A percentile compares a stretch with the other conserved stretches of the same genome.
These are phyloP conservation scores for Xerocomellus intermedius DNA, from an alignment of 768 basidiomycete species.

Conservation along the genomic window DNA sequence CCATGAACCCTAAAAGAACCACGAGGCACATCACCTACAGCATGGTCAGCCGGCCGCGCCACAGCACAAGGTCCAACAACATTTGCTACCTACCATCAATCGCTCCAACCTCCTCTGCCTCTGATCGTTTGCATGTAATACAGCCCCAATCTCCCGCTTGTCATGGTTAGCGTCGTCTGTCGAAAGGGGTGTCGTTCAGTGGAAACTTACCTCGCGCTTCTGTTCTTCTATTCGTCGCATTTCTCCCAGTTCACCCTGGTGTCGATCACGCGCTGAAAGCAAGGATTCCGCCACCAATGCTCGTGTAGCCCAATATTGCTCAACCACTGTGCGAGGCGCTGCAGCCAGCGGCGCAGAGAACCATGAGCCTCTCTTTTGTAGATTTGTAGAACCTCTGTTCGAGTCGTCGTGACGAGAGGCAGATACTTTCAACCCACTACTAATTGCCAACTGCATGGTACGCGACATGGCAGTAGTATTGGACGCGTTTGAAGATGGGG, in stretches of 20 bases:
- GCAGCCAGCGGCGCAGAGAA: conserved; percentile 20
- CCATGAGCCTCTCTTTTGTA: conserved; percentile 14
- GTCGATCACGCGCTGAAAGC: conserved; percentile 46
- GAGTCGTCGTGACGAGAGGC: neutral
- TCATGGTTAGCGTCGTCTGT: neutral
- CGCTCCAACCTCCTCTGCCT: conserved; percentile 51
- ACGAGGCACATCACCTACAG: conserved; percentile 20
- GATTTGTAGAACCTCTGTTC: neutral
- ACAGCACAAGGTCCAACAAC: neutral
- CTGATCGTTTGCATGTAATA: conserved; percentile 44
- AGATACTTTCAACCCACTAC: conserved; percentile 7
- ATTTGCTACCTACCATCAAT: conserved; percentile 44
- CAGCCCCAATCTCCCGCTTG: conserved; percentile 43
- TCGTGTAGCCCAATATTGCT: conserved; percentile 69
- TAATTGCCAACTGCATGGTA: conserved; percentile 31
- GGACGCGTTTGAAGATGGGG: neutral
- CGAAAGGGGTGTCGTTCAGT: neutral
- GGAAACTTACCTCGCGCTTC: conserved; percentile 45
- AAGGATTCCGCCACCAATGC: conserved; percentile 65
- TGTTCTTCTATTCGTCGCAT: conserved; percentile 41
- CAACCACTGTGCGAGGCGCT: conserved; percentile 33
- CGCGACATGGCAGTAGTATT: conserved; percentile 19
- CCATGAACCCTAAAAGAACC: conserved; percentile 22
- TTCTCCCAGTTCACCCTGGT: conserved; percentile 48
- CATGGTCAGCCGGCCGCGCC: conserved; percentile 13